Base-by-base conservation (phyloP, 345 rosid species). In the Aurinia saxatilis region DNA sequence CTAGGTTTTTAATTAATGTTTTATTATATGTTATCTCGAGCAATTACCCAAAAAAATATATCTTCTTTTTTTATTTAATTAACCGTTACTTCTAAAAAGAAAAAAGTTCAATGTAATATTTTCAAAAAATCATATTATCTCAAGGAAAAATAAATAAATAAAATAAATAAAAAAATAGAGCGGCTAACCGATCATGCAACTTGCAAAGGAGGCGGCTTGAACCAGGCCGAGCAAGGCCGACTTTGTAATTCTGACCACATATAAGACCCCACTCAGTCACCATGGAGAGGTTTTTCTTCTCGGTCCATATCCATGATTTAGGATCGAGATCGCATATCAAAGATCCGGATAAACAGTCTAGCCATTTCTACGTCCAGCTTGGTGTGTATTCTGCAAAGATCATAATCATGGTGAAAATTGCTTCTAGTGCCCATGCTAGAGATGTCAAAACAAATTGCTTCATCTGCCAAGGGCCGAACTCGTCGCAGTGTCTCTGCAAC, bases 351-450 rank as follows among this genome's bases (percentile, higher is more conserved):
- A 62, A 61, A 45, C 88, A 81, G 9, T 77, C 84, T 11, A 47
- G 19, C 16, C 4, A 45, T 4, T 12, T 6, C 44, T 89, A 82
- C 21, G 57, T 38, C 72, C 80, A 79, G 8, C 40, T 74, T 3
- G 86, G 88, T 27, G 82, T 83, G 8, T 75, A 69, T 71, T 87
- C 95, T 5, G 90, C 83, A 56, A 84, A 87, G 36, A 87, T 87
- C 83, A 87, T 80, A 8, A 82, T 88, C 95, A 87, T 87, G 34
- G 88, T 76, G 71, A 84, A 90, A 63, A 87, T 77, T 1, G 82
- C 95, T 76, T 87, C 90, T 1, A 87, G 74, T 5, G 88, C 84
- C 90, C 95, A 87, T 0, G 90, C 95, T 16, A 84, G 52, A 74
- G 80, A 75, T 15, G 84, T 80, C 14, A 84, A 45, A 12, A 87